Conservation (phyloP, 805 yeast species). For the Ogataea corticis region DNA sequence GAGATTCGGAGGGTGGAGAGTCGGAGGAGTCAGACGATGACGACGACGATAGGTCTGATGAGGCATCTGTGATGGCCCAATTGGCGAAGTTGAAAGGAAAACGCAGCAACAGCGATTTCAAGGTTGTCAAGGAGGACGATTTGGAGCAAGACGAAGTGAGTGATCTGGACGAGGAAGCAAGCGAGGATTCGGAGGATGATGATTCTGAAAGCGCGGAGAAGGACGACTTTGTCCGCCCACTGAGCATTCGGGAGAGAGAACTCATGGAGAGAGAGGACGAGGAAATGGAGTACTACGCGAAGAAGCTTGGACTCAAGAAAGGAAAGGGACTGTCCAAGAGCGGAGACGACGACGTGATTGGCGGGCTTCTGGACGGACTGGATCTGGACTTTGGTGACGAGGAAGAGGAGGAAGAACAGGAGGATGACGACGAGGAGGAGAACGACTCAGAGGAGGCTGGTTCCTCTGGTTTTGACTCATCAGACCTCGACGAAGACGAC, state of each 20-base stretch:
- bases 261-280: conserved; percentile 63
- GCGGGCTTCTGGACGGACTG: conserved; percentile 80
- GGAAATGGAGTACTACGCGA: conserved; percentile 81
- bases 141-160: conserved; percentile 15
- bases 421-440: conserved; percentile 26
- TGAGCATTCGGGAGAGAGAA: conserved; percentile 48
- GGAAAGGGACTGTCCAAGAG: conserved; percentile 50
- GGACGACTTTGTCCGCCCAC: conserved; percentile 12
- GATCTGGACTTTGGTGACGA: conserved; percentile 44
- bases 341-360: conserved; percentile 74
- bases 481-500: conserved; percentile 34
- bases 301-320: conserved; percentile 68
- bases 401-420: conserved; percentile 17
- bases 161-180: neutral
- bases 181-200: neutral
- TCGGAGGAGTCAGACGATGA: conserved; percentile 7
- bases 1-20: neutral
- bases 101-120: conserved; percentile 33
- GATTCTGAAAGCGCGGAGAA: neutral
- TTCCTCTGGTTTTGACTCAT: conserved; percentile 25
- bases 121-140: conserved; percentile 11
- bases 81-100: conserved; percentile 57
- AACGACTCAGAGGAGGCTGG: too few relatives aligned
- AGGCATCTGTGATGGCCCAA: conserved; percentile 54
- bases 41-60: conserved; percentile 10